Evolutionary conservation across 139 green algal species (phyloP).

Genomic region (Bryopsis sp.): DNA sequence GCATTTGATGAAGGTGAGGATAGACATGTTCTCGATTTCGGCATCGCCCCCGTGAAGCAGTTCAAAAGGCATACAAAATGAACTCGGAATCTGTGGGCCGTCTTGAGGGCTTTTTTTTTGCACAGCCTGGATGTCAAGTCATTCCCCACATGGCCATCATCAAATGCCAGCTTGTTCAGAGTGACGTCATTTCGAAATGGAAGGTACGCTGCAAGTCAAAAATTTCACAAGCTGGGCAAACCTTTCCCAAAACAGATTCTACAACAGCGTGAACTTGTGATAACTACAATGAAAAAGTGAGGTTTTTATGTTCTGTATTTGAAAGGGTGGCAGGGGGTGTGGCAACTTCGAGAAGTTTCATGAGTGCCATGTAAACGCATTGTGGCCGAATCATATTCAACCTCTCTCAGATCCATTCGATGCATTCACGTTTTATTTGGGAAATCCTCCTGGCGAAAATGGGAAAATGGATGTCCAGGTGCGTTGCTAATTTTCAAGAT

Average conservation of each 20-base stretch:
- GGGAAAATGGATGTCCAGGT: neutral
- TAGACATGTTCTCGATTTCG: neutral
- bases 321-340: neutral
- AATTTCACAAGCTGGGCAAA: neutral
- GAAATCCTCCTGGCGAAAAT: conserved; percentile 16
- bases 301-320: no score
- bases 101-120: neutral
- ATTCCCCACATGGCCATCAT: conserved; percentile 34
- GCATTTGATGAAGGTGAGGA: conserved; percentile 33
- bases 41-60: no score
- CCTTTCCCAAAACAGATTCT: neutral
- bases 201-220: neutral
- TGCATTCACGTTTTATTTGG: conserved; percentile 1
- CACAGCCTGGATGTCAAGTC: conserved; percentile 23
- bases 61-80: no score
- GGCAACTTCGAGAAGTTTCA: conserved; percentile 2
- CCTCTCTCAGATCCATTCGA: neutral
- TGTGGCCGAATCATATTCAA: neutral
- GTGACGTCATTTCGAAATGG: conserved; percentile 24
- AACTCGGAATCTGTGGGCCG: no score
- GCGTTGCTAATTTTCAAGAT: neutral
- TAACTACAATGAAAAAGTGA: no score
- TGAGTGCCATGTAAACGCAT: conserved; percentile 14
- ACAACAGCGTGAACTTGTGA: no score
- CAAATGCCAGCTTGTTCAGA: conserved; percentile 37